A percentile compares a stretch with the other conserved stretches of the same genome.
phyloP scores from a whole-genome alignment of 2,329 filamentous ascomycete species.

The Colletotrichum tropicicola region DNA sequence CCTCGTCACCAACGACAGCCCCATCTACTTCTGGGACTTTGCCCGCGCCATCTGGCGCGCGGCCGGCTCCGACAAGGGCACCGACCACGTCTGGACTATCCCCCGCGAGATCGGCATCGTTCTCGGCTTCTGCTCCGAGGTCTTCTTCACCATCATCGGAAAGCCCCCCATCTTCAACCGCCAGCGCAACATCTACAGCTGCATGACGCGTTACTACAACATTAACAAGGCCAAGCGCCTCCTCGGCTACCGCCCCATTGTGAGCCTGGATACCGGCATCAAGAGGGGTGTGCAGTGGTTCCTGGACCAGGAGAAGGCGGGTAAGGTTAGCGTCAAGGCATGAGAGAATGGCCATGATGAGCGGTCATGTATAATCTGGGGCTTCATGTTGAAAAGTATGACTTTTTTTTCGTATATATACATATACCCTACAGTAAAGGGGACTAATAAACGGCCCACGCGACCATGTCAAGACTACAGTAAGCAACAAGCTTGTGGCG shows the following conservation, averaged over 20 bases:
- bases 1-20: constrained; percentile 89
- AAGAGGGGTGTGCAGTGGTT: constrained; percentile 63
- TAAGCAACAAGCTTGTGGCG: background rate
- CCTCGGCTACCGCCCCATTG: constrained; percentile 75
- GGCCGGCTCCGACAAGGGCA: constrained; percentile 62
- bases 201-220: constrained; percentile 81
- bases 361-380: background rate
- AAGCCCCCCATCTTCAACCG: constrained; percentile 66
- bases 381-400: constrained; percentile 2
- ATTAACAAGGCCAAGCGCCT: constrained; percentile 78
- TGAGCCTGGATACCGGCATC: constrained; percentile 72
- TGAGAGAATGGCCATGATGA: background rate
- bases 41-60: constrained; percentile 79
- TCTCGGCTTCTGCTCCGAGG: constrained; percentile 63
- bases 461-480: background rate
- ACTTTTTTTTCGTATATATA: background rate
- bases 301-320: constrained; percentile 57
- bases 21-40: constrained; percentile 93
- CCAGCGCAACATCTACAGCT: constrained; percentile 71
- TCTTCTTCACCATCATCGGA: constrained; percentile 56
- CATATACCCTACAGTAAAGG: background rate
- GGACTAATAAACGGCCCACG: constrained; percentile 7
- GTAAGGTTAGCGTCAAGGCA: constrained; percentile 18
- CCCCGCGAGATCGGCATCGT: constrained; percentile 59
- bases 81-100: constrained; percentile 64